Evolutionary conservation across 2,329 filamentous ascomycete species (phyloP), one percentile per base, ranked within the genome.

Genomic region (Pseudogymnoascus verrucosus): DNA sequence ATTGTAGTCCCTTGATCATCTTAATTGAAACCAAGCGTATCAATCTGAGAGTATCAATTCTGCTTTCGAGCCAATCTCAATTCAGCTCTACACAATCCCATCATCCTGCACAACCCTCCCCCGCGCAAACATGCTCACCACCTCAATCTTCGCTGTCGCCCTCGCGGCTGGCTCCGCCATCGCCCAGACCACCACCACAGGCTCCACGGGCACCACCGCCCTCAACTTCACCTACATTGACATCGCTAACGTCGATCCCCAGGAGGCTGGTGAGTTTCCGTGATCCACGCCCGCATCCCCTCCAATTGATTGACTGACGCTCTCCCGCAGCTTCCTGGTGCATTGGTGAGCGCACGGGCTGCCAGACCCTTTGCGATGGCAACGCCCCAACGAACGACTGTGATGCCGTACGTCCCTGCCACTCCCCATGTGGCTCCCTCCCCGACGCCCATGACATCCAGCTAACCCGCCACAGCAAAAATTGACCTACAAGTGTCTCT

Each of bases 341-440:
- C 72, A 73, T 74, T 62, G 83, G 79, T 67, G 77, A 88, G 76
- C 75, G 75, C 65, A 84, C 85, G 74, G 80, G 79, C 51, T 89
- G 86, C 76, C 83, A 82, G 14, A 72, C 79, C 64, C 78, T 88
- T 67, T 89, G 86, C 75, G 78, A 78, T 66, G 79, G 79, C 66
- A 71, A 73, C 67, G 75, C 78, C 68, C 74, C 71, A 66, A 69
- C 71, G 67, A 87, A 87, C 77, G 74, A 71, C 60, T 89, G 86
- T 73, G 78, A 84, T 66, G 51, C 75, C 37, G 86, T 89, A 80
- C 72, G 83, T 75, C 59, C 61, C 28, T 14, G 47, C 39, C 34
- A 59, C 14, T 23, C 37, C 23, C 16, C 37, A 40, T 40, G n/a
- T 10, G n/a, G n/a, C n/a, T n/a, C 37, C 16, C 4, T 31, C 34